Evolutionary conservation across 176 grass and related monocot species (phyloP), one percentile per base, ranked within the genome.

Genomic region (sorghum (Sorghum bicolor)): DNA sequence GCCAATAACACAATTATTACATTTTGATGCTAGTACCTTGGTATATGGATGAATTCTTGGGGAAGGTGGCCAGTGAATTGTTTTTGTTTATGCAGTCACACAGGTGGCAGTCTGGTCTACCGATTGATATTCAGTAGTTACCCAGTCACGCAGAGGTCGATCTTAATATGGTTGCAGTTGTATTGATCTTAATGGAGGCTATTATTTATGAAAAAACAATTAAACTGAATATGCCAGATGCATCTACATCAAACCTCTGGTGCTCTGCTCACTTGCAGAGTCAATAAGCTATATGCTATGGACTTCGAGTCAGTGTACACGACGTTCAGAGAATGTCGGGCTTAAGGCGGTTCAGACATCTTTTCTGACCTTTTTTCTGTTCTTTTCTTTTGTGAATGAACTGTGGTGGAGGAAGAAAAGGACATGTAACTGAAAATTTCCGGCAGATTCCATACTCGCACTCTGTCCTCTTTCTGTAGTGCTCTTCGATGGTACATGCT

Each of bases 351-450:
- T 80, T 65, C 63, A 68, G 8, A 67, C 78, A 7, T 67, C 63
- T 65, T 67, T 80, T 67, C 72, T 33, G 29, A 53, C 16, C 17
- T 17, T 75, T 53, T 64, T 29, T 52, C 48, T n/a, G n/a, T n/a
- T n/a, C 1, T 19, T 52, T 52, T 61, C n/a, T 12, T 12, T 25
- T 61, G 10, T 26, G 57, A 12, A 61, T 29, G 61, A 30, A 64
- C 28, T 53, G 9, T 75, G 4, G 4, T 53, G 29, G 28, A 11
- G 15, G 45, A 48, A 34, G 72, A 75, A 53, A 67, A 31, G 5
- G 61, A 60, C 74, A 60, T 53, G 26, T 62, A 86, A 80, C 62
- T 76, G 73, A 84, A 80, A 31, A 8, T 64, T 50, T 40, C 53
- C 53, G 70, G 58, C 31, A 86, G 26, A 45, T 50, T 80, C 50